Evolutionary conservation across 192 early-diverging fungal genomes (phyloP).

Genomic region (Linnemannia elongata): DNA sequence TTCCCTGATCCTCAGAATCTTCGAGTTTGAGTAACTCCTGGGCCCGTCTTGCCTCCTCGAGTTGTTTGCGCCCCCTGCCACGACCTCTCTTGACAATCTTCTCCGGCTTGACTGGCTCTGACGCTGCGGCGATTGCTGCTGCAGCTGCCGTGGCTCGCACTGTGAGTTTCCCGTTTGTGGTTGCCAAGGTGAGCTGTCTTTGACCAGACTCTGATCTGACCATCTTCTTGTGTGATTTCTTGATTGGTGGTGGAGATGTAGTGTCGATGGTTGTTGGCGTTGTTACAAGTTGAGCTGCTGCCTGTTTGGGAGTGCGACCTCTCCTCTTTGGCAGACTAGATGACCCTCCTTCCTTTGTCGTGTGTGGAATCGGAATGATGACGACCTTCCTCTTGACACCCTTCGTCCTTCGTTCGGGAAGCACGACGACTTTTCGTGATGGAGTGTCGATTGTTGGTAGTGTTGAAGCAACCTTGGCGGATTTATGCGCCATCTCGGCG

Average conservation of each 20-base stretch:
- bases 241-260: not conserved
- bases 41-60: not conserved
- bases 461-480: not conserved
- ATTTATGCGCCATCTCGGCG: not conserved
- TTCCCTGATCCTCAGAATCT: conserved; percentile 6
- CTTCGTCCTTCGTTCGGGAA: conserved; percentile 18
- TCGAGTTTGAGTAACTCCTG: not conserved
- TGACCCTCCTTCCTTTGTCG: not conserved
- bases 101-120: conserved; percentile 2
- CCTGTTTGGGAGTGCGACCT: conserved; percentile 13
- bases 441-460: not conserved
- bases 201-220: not conserved
- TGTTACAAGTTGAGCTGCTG: not conserved
- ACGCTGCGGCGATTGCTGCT: not conserved
- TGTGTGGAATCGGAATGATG: conserved; percentile 49
- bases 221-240: conserved; percentile 38
- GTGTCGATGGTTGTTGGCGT: not conserved
- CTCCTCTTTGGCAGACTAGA: conserved; percentile 11
- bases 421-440: conserved; percentile 16
- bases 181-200: conserved; percentile 22
- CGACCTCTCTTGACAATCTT: conserved; percentile 28
- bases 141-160: conserved; percentile 11
- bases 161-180: conserved; percentile 42
- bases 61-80: conserved; percentile 28
- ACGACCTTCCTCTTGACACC: conserved; percentile 25